Base-by-base conservation (phyloP, 768 basidiomycete species). In the Auricularia auricula-judae region DNA sequence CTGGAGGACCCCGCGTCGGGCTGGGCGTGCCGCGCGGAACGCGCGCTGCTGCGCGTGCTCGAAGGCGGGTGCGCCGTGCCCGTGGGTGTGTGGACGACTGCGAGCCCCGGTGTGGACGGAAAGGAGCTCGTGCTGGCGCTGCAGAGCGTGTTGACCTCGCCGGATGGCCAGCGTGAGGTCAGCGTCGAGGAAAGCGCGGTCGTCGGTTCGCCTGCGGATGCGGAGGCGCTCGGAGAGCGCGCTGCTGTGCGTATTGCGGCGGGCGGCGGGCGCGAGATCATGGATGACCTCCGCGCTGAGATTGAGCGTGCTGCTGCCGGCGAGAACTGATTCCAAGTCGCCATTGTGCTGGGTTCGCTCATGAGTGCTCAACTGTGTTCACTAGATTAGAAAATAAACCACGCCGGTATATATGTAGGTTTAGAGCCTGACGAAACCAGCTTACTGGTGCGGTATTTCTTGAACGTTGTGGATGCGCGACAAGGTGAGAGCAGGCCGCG, bases 11-110 rank as follows among this genome's bases (percentile, higher is more conserved):
- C 56, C 29, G 29, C 23, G 72, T 93, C 93, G 0, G 80, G 85
- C 59, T 92, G 87, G 87, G 76, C 71, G 63, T 91, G 88, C 70
- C 77, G 82, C 33, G 93, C 93, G 1, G 97, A 99, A 75, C 84
- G 97, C 14, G 90, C 88, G 1, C 88, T 90, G 74, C 78, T 98
- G 67, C 80, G 88, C n/a, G 86, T 88, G 29, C 79, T 98, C 62
- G 97, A 98, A 75, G 97, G 97, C 35, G 97, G 97, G 33, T 99
- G 97, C 76, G 94, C 91, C 66, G 95, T 99, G 0, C 96, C 96
- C 2, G 94, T 99, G 16, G 96, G 95, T 3, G 87, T 92, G 35
- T 77, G 80, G 62, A 86, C 84, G 35, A 75, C 63, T 21, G 18
- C 34, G 21, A 29, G 23, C 4, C 5, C 14, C 8, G 56, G 56